Evolutionary conservation across 768 basidiomycete genomes (phyloP).

Genomic region (Termitomyces sp.): DNA sequence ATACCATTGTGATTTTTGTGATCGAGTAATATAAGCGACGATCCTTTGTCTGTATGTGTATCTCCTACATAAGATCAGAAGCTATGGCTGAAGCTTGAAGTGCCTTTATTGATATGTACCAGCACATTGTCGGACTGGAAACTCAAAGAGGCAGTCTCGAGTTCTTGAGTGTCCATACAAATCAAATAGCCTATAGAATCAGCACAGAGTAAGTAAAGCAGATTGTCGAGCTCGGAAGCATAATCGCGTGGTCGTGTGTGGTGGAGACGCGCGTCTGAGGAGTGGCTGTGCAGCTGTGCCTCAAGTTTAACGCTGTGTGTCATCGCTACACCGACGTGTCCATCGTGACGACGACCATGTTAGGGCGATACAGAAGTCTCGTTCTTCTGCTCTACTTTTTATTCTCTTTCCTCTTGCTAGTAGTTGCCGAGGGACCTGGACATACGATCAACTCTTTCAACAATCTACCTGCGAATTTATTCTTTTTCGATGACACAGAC

Average conservation of each 20-base stretch:
- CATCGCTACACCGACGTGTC: conserved; percentile 16
- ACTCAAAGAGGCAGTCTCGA: too few relatives aligned
- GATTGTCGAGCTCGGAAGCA: too few relatives aligned
- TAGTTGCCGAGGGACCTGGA: conserved; percentile 42
- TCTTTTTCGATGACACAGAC: conserved; percentile 91
- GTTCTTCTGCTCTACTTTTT: conserved; percentile 17
- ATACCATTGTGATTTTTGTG: too few relatives aligned
- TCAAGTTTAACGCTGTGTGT: conserved; percentile 6
- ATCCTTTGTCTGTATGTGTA: too few relatives aligned
- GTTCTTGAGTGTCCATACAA: too few relatives aligned
- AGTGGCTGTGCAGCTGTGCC: conserved; percentile 15
- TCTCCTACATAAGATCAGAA: too few relatives aligned
- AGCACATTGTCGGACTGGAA: too few relatives aligned
- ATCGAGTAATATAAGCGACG: too few relatives aligned
- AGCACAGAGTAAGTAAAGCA: too few relatives aligned
- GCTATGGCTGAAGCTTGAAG: too few relatives aligned
- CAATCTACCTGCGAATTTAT: conserved; percentile 71
- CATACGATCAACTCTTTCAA: conserved; percentile 52
- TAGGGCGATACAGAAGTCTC: conserved; percentile 17
- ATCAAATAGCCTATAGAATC: too few relatives aligned
- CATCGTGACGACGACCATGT: conserved; percentile 22
- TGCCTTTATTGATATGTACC: too few relatives aligned
- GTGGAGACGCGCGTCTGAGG: background rate
- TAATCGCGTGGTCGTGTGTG: background rate
- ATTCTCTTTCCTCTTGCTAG: conserved; percentile 13